Base-by-base conservation (phyloP, 2,329 filamentous ascomycete species). In the Fusarium equiseti region DNA sequence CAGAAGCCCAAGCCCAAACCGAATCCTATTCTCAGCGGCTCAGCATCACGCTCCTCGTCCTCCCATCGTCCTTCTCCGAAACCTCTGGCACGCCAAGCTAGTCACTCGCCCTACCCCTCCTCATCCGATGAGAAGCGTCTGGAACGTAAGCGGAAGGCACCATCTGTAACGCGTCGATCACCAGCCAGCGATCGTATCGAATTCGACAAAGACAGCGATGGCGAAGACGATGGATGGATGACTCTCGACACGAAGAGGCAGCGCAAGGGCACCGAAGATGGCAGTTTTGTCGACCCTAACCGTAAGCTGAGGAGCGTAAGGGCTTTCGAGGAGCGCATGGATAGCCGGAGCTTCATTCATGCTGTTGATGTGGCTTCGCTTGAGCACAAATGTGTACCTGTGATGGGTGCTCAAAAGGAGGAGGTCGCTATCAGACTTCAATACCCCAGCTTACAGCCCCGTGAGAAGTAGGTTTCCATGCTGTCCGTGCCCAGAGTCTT, bases 361-460 rank as follows among this genome's bases (percentile, higher is more conserved):
- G 88, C 88, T 7, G 85, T 84, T 7, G 83, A 89, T 70, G 83
- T 90, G 24, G 85, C 86, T 40, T 87, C 83, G 46, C 78, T 86
- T 24, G 80, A 82, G 56, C 81, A 83, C 8, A 85, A 84, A 44
- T 88, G 86, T 63, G 83, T 85, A 29, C 84, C 84, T 2, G 83
- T 85, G 15, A 81, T 87, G 63, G 83, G 83, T 42, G 82, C 84
- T 5, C 80, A 81, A 50, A 81, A 83, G 50, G 83, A 89, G 63
- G 86, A 89, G 62, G 84, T 90, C 9, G 82, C 80, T 13, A 88
- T 97, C 63, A 84, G 90, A 76, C 82, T 98, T 73, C 92, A 96
- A 79, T 98, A 98, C 80, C 95, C 96, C 12, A 95, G 93, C 79
- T 84, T 86, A 67, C 87, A 89, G 59, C 85, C 86, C 52, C 87